These are phyloP conservation scores for Porcisia hertigi DNA, from an alignment of 208 protist genomes.

Conservation along the genomic window DNA sequence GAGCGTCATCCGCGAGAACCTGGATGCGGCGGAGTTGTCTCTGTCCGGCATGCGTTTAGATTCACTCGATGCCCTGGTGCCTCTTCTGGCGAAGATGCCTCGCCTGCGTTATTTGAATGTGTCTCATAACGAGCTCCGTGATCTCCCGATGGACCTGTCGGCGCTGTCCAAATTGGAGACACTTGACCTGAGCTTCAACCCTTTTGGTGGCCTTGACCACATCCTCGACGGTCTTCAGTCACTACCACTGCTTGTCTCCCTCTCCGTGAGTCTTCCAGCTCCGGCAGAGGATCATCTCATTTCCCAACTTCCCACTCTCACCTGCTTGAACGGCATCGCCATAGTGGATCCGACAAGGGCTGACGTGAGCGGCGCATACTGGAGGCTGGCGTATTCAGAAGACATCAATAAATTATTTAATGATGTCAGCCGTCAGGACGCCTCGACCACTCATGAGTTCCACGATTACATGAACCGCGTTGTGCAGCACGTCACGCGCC, in stretches of 20 bases:
- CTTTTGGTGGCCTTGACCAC: constrained; percentile 37
- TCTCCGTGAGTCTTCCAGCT: constrained; percentile 57
- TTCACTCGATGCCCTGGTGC: constrained; percentile 49
- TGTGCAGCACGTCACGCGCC: constrained; percentile 60
- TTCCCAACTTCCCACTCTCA: constrained; percentile 40
- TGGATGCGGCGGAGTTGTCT: constrained; percentile 36
- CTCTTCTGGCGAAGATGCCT: constrained; percentile 50
- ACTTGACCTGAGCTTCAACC: constrained; percentile 60
- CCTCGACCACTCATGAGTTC: constrained; percentile 49
- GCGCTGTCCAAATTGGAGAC: constrained; percentile 37
- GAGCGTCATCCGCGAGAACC: constrained; percentile 26
- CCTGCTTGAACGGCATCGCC: constrained; percentile 18
- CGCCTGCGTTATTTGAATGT: constrained; percentile 42
- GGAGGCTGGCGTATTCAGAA: constrained; percentile 41
- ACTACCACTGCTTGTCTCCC: constrained; percentile 43
- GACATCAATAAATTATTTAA: constrained; percentile 46
- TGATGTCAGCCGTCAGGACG: constrained; percentile 32
- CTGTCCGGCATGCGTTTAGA: constrained; percentile 43
- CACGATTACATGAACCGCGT: constrained; percentile 65
- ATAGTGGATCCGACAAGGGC: constrained; percentile 17
- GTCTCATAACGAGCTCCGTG: constrained; percentile 52
- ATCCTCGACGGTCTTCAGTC: constrained; percentile 60
- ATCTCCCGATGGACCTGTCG: constrained; percentile 59
- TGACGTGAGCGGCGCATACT: constrained; percentile 23
- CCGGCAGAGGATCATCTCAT: constrained; percentile 78